Evolutionary conservation across 2,329 filamentous ascomycete species (phyloP).

Genomic region (Fusarium citri): DNA sequence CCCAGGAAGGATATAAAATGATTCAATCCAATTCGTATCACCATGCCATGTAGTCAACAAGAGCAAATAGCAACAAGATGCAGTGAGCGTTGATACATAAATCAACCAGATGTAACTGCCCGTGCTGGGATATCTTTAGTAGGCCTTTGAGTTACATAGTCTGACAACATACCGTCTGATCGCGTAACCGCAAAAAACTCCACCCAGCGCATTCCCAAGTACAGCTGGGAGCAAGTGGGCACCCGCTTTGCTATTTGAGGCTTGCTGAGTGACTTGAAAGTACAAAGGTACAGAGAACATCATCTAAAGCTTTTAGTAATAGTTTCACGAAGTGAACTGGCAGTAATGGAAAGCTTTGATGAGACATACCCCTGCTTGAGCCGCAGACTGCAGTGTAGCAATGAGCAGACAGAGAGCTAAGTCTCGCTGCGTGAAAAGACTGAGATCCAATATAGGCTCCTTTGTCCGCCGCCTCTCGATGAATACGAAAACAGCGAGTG

Average conservation of each 20-base stretch:
- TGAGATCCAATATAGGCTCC: conserved; percentile 70
- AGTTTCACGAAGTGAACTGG: background rate
- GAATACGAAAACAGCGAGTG: conserved; percentile 56
- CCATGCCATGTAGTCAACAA: background rate
- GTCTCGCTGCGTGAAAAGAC: conserved; percentile 63
- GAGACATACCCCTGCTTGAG: conserved; percentile 49
- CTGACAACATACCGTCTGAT: background rate
- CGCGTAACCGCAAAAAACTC: background rate
- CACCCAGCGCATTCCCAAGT: background rate
- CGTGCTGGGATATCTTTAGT: background rate
- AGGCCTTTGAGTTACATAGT: rapidly evolving
- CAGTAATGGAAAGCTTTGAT: too few relatives aligned
- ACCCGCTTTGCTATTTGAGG: background rate
- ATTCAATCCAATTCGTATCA: background rate
- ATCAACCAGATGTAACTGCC: background rate
- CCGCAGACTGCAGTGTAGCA: conserved; percentile 66
- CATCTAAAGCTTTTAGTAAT: background rate
- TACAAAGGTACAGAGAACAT: background rate
- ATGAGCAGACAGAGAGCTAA: conserved; percentile 66
- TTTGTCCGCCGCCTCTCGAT: conserved; percentile 59
- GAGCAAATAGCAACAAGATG: background rate
- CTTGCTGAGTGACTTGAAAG: background rate
- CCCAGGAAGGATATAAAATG: background rate
- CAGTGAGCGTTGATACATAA: background rate
- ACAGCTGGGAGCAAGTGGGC: background rate